Conservation (phyloP, 2,329 filamentous ascomycete species). For the Aspergillus novoparasiticus region DNA sequence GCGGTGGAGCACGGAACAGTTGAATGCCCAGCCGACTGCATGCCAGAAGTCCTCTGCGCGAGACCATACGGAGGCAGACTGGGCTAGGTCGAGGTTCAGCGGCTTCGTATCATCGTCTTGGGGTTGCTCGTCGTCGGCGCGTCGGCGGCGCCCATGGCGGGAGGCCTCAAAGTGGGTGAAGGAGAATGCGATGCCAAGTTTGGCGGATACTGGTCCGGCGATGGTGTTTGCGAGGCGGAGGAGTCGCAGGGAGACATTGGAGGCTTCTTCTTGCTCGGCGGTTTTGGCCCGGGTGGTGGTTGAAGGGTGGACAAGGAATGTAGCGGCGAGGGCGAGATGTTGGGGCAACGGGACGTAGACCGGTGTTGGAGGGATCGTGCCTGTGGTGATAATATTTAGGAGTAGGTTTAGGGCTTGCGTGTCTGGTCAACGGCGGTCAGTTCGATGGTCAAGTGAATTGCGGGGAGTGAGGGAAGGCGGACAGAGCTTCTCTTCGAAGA, state of each 20-base stretch:
- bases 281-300: conserved; percentile 73
- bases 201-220: conserved; percentile 70
- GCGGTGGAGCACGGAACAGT: conserved; percentile 75
- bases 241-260: conserved; percentile 69
- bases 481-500: conserved; percentile 76
- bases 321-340: conserved; percentile 76
- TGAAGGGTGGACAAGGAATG: conserved; percentile 77
- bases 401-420: conserved; percentile 65
- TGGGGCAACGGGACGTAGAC: conserved; percentile 69
- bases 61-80: conserved; percentile 68
- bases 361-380: conserved; percentile 44
- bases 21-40: conserved; percentile 87
- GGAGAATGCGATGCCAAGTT: conserved; percentile 70
- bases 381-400: conserved; percentile 43
- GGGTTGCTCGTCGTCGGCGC: conserved; percentile 24
- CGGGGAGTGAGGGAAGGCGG: conserved; percentile 30
- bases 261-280: conserved; percentile 62
- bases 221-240: conserved; percentile 67
- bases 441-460: conserved; percentile 4
- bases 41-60: conserved; percentile 88
- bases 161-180: conserved; percentile 55
- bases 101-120: conserved; percentile 53
- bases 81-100: conserved; percentile 63
- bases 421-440: conserved; percentile 44
- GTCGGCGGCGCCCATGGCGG: conserved; percentile 33